phyloP scores from a whole-genome alignment of 2,329 filamentous ascomycete genomes.

The Pseudogymnoascus sp. region DNA sequence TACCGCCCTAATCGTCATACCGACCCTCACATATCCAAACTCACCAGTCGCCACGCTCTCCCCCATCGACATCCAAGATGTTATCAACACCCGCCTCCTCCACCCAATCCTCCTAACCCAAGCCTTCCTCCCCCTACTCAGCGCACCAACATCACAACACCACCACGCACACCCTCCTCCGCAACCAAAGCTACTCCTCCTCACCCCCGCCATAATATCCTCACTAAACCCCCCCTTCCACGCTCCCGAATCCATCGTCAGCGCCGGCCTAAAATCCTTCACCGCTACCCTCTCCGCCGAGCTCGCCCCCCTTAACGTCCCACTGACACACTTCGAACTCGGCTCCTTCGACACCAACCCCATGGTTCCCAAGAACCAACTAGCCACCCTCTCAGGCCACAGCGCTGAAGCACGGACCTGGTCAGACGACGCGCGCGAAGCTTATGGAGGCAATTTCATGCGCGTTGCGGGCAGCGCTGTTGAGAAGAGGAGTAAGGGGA shows the following conservation, averaged over 20 bases:
- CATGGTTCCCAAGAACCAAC: conserved; percentile 34
- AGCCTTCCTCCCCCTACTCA: conserved; percentile 75
- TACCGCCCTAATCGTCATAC: conserved; percentile 73
- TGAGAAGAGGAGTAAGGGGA: conserved; percentile 30
- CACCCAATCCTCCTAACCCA: conserved; percentile 84
- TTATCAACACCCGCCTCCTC: conserved; percentile 84
- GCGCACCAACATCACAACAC: conserved; percentile 39
- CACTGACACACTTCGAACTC: conserved; percentile 79
- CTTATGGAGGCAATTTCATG: conserved; percentile 56
- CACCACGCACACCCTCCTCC: conserved; percentile 26
- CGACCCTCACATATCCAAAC: conserved; percentile 69
- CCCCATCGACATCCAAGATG: conserved; percentile 75
- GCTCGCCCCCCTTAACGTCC: conserved; percentile 64
- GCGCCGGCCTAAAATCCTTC: conserved; percentile 78
- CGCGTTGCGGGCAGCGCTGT: conserved; percentile 43
- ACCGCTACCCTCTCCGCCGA: conserved; percentile 73
- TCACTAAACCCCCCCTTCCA: conserved; percentile 72
- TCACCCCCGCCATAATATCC: conserved; percentile 74
- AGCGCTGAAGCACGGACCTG: conserved; percentile 51
- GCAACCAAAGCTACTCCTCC: conserved; percentile 57
- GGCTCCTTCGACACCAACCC: conserved; percentile 77
- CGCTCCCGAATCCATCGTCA: conserved; percentile 77
- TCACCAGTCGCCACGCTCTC: conserved; percentile 80
- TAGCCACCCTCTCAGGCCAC: conserved; percentile 34
- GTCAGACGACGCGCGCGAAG: conserved; percentile 50